Evolutionary conservation across 2,329 filamentous ascomycete species (phyloP), one percentile per base, ranked within the genome.

Genomic region (Harringtonia lauricola): DNA sequence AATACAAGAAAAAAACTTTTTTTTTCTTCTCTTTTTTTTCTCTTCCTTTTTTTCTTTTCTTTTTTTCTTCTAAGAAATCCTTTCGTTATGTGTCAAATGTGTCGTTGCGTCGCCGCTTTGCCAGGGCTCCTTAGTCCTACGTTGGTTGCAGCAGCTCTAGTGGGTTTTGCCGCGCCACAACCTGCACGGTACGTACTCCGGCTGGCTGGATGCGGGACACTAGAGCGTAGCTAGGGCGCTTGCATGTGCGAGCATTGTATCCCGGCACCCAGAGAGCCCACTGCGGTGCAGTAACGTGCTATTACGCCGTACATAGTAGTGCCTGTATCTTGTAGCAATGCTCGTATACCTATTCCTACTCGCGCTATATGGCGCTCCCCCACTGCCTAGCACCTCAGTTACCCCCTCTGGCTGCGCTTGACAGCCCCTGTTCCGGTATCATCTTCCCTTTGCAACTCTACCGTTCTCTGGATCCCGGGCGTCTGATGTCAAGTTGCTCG

Each of bases 111-210:
- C 24, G 24, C 10, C 24, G 24, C 41, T 28, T 19, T 10, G 24
- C 24, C 24, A 26, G 24, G 24, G 10, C 24, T 10, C 29, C 18
- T 34, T 41, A 45, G 33, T 29, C 39, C 39, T 30, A 31, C 34
- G 39, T 44, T 46, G 40, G 44, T 34, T 36, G 30, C 42, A 18
- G 36, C 29, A 28, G 38, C 10, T 41, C 21, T 41, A 36, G 40
- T 41, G 44, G 41, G 36, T 39, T 44, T 39, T 36, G 42, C 31
- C 37, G 42, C 39, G 26, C 36, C 36, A 26, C 24, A 26, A 26
- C 10, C 10, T 34, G 41, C 40, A 33, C 47, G 44, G 47, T 42
- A 44, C 41, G 41, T 34, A 6, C 44, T 48, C 47, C 47, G 41
- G 47, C 41, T 48, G 47, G 47, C 41, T 46, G 41, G 41, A 22